Conservation (phyloP, 2,329 filamentous ascomycete species). For the Epichloe baconii region DNA sequence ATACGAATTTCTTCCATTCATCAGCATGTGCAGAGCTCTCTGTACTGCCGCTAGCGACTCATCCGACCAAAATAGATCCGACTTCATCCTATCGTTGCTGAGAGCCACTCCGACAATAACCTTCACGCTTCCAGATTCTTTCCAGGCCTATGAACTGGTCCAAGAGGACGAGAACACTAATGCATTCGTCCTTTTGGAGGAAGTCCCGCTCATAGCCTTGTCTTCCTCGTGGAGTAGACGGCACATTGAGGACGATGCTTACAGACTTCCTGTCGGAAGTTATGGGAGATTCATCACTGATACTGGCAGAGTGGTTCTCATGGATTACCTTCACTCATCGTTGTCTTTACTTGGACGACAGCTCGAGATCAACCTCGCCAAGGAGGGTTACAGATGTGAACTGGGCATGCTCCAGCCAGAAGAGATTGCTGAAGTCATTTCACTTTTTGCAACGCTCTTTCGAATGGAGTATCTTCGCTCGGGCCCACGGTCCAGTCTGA, state of each 20-base stretch:
- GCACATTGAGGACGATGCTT: constrained; percentile 33
- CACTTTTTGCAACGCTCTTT: constrained; percentile 59
- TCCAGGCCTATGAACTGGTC: constrained; percentile 62
- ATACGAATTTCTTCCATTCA: constrained; percentile 69
- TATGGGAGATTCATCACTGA: constrained; percentile 64
- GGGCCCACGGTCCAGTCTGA: constrained; percentile 13
- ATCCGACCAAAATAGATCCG: constrained; percentile 23
- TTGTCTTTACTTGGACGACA: constrained; percentile 68
- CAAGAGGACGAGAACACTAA: constrained; percentile 81
- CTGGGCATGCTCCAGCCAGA: constrained; percentile 43
- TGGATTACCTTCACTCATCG: constrained; percentile 69
- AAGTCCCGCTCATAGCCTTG: constrained; percentile 49
- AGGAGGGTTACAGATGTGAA: constrained; percentile 39
- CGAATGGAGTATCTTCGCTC: constrained; percentile 32
- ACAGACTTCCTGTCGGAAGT: constrained; percentile 53
- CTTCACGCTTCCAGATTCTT: constrained; percentile 57
- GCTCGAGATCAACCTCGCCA: constrained; percentile 52
- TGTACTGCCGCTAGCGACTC: constrained; percentile 22
- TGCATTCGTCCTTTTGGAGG: constrained; percentile 52
- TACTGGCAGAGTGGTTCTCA: constrained; percentile 58
- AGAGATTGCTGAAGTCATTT: constrained; percentile 60
- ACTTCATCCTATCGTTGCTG: constrained; percentile 49
- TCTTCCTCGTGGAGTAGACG: constrained; percentile 31
- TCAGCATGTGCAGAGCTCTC: constrained; percentile 57
- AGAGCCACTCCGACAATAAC: constrained; percentile 63